A percentile compares a stretch with the other conserved stretches of the same genome.
phyloP scores from a whole-genome alignment of 1,284 basidiomycete species.

The Neolentinus lepideus region DNA sequence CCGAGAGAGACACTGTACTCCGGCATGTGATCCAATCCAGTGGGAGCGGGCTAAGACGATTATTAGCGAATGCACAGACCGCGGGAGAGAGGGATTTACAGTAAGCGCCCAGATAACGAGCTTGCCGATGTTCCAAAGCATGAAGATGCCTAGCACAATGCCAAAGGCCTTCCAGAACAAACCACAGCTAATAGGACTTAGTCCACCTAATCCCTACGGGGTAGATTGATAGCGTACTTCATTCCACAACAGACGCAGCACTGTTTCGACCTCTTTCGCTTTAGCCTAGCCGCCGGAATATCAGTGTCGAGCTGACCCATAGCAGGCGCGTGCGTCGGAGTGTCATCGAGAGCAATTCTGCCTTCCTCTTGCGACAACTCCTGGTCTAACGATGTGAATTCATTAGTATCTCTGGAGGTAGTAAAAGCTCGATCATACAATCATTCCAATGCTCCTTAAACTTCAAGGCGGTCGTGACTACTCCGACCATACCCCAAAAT shows the following conservation, averaged over 20 bases:
- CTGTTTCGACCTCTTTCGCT: slow-evolving; percentile 25
- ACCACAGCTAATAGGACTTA: slow-evolving; percentile 29
- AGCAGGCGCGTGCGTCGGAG: slow-evolving; percentile 19
- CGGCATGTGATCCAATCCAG: slow-evolving; percentile 48
- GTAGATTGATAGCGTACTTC: slow-evolving; percentile 26
- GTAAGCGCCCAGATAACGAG: slow-evolving; percentile 39
- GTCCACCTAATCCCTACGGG: neutral
- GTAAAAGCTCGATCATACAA: slow-evolving; percentile 24
- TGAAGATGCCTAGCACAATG: slow-evolving; percentile 34
- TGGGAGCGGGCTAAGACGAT: slow-evolving; percentile 32
- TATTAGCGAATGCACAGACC: neutral
- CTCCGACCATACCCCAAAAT: slow-evolving; percentile 37
- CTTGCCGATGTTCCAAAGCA: slow-evolving; percentile 36
- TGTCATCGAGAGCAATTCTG: neutral
- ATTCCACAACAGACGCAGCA: slow-evolving; percentile 50
- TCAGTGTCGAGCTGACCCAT: slow-evolving; percentile 33
- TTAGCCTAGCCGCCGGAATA: slow-evolving; percentile 21
- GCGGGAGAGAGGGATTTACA: slow-evolving; percentile 18
- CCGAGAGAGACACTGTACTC: slow-evolving; percentile 45
- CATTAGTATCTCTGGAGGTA: neutral
- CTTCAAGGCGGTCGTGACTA: slow-evolving; percentile 40
- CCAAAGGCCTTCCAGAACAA: slow-evolving; percentile 51
- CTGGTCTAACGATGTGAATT: slow-evolving; percentile 25
- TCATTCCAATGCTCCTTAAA: slow-evolving; percentile 40
- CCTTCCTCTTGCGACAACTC: slow-evolving; percentile 33